Evolutionary conservation across 352 stramenopile species (phyloP).

Genomic region (Globisporangium abappressorium): DNA sequence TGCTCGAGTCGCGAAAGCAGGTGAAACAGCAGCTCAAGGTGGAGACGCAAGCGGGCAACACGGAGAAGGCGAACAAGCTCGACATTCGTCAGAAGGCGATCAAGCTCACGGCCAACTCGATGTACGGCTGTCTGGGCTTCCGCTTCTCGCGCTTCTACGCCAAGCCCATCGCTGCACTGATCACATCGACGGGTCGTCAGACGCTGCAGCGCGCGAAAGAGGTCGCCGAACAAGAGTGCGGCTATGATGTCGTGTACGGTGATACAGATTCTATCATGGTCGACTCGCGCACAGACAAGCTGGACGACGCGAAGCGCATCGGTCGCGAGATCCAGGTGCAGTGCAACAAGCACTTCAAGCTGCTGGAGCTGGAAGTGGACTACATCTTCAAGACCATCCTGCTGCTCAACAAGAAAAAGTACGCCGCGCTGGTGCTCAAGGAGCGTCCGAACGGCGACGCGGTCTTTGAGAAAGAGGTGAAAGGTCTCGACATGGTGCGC

Average conservation of each 20-base stretch:
- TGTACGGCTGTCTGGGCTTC: conserved; percentile 99
- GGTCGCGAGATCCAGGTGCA: conserved; percentile 95
- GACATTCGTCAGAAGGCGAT: conserved; percentile 99
- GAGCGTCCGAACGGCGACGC: conserved; percentile 60
- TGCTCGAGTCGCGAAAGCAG: conserved; percentile 96
- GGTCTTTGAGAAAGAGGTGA: conserved; percentile 96
- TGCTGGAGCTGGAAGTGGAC: conserved; percentile 99
- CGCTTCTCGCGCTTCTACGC: conserved; percentile 98
- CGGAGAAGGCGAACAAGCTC: conserved; percentile 85
- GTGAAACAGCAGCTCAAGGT: conserved; percentile 98
- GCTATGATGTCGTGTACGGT: conserved; percentile 99
- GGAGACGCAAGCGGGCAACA: conserved; percentile 88
- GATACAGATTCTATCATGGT: conserved; percentile 99
- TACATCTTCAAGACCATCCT: conserved; percentile 99
- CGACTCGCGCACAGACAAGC: conserved; percentile 90
- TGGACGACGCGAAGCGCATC: conserved; percentile 93
- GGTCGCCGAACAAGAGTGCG: conserved; percentile 95
- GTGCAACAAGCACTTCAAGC: conserved; percentile 99
- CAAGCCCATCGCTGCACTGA: conserved; percentile 98
- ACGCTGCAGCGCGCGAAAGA: conserved; percentile 98
- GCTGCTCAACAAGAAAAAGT: conserved; percentile 99
- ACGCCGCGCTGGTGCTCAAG: conserved; percentile 95
- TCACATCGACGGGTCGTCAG: conserved; percentile 98
- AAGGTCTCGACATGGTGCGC: conserved; percentile 98
- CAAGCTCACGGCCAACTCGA: conserved; percentile 99